Conservation (phyloP, 257 asterid genomes). For the Solanum lycopersicoides region DNA sequence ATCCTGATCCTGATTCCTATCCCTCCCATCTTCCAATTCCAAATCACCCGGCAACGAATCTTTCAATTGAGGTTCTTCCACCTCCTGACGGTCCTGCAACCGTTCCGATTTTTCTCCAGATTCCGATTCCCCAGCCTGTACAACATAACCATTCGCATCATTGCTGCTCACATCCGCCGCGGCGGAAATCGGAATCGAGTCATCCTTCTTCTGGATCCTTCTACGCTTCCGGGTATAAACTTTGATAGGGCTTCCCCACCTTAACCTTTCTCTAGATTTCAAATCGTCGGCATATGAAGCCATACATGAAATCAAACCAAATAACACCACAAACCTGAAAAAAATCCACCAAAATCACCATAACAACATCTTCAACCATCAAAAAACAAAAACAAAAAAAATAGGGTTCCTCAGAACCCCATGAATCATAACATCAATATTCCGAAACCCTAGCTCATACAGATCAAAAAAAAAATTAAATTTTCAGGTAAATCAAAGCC, state of each 20-base stretch:
- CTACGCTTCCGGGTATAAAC: conserved; percentile 35
- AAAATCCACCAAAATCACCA: neutral
- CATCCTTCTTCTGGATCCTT: conserved; percentile 10
- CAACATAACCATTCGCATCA: neutral
- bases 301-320: conserved; percentile 29
- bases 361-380: neutral
- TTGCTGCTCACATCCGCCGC: neutral
- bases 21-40: neutral
- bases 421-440: conserved; percentile 2
- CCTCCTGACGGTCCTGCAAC: neutral
- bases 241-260: conserved; percentile 26
- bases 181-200: neutral
- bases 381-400: neutral
- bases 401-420: conserved; percentile 40
- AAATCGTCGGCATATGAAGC: conserved; percentile 35
- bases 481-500: neutral
- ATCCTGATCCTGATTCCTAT: neutral
- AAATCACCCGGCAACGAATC: neutral
- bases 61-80: neutral
- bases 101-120: neutral
- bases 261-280: conserved; percentile 20
- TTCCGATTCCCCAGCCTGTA: neutral
- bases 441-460: conserved; percentile 14
- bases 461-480: neutral
- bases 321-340: neutral